These are phyloP conservation scores for Blastocystis sp. DNA, from an alignment of 352 stramenopile species.

Conservation along the genomic window DNA sequence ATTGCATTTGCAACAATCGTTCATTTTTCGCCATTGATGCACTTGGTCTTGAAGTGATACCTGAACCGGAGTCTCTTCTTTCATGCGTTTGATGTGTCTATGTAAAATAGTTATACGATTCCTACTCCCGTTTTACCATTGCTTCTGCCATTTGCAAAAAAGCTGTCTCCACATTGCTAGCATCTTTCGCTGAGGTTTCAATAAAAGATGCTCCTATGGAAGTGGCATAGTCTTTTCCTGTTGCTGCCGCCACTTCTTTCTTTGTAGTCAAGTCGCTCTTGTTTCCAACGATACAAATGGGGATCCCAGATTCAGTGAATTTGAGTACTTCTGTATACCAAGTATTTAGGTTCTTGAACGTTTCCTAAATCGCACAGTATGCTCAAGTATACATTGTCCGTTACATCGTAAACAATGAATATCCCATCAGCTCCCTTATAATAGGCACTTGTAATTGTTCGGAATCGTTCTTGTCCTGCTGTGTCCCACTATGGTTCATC, in stretches of 20 bases:
- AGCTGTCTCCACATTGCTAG: conserved; percentile 11
- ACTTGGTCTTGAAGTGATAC: not conserved
- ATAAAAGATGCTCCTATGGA: not conserved
- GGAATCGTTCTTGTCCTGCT: conserved; percentile 67
- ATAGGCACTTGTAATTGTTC: conserved; percentile 73
- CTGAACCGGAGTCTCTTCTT: not conserved
- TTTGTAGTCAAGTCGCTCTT: conserved; percentile 64
- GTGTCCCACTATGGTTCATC: conserved; percentile 66
- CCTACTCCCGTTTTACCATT: conserved; percentile 50
- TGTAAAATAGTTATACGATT: not conserved
- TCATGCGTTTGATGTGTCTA: not conserved
- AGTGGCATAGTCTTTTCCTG: not conserved
- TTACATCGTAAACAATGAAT: conserved; percentile 84
- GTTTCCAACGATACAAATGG: conserved; percentile 64
- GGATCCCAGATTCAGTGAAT: conserved; percentile 28
- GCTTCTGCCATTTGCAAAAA: conserved; percentile 25
- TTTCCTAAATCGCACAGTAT: conserved; percentile 60
- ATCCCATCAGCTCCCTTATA: conserved; percentile 84
- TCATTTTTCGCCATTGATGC: not conserved
- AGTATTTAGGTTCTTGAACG: conserved; percentile 68
- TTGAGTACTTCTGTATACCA: conserved; percentile 63
- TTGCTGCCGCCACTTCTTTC: not conserved
- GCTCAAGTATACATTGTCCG: conserved; percentile 71
- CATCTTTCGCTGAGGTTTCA: conserved; percentile 42
- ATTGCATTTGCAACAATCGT: not conserved